phyloP scores from a whole-genome alignment of 2,329 filamentous ascomycete genomes.

The Talaromyces sp. region DNA sequence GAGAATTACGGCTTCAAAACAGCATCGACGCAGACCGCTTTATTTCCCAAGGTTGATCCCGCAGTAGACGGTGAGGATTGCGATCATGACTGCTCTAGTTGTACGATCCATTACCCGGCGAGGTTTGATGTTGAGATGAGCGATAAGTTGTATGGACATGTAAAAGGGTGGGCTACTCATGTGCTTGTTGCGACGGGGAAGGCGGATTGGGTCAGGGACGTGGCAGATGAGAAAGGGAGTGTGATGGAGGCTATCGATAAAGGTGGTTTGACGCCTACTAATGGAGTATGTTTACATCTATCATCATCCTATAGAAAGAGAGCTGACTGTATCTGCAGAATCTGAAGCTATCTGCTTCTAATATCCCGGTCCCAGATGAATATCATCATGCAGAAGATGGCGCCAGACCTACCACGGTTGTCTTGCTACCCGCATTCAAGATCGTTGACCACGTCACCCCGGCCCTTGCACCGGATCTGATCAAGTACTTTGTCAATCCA shows the following conservation, averaged over 20 bases:
- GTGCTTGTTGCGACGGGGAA: constrained; percentile 92
- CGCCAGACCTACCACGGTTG: constrained; percentile 67
- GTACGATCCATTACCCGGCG: constrained; percentile 74
- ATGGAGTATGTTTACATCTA: constrained; percentile 35
- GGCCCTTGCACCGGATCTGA: constrained; percentile 65
- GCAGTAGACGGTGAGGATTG: constrained; percentile 83
- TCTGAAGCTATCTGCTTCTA: constrained; percentile 87
- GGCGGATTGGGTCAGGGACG: constrained; percentile 87
- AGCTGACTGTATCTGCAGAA: constrained; percentile 48
- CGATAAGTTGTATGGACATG: constrained; percentile 77
- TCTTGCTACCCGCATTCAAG: constrained; percentile 81
- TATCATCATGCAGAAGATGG: constrained; percentile 57
- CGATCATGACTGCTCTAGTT: constrained; percentile 77
- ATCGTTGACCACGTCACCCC: constrained; percentile 82
- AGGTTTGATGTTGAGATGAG: constrained; percentile 68
- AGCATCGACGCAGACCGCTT: constrained; percentile 45
- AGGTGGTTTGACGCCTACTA: constrained; percentile 38
- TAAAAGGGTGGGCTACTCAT: constrained; percentile 87
- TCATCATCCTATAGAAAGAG: not conserved
- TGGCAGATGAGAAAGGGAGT: constrained; percentile 80
- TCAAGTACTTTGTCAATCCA: constrained; percentile 65
- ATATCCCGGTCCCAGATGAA: constrained; percentile 74
- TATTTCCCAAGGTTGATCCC: constrained; percentile 75
- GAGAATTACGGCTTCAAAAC: constrained; percentile 42
- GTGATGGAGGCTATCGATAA: constrained; percentile 72